Evolutionary conservation across 768 basidiomycete species (phyloP).

Genomic region (Arthromyces matolae): DNA sequence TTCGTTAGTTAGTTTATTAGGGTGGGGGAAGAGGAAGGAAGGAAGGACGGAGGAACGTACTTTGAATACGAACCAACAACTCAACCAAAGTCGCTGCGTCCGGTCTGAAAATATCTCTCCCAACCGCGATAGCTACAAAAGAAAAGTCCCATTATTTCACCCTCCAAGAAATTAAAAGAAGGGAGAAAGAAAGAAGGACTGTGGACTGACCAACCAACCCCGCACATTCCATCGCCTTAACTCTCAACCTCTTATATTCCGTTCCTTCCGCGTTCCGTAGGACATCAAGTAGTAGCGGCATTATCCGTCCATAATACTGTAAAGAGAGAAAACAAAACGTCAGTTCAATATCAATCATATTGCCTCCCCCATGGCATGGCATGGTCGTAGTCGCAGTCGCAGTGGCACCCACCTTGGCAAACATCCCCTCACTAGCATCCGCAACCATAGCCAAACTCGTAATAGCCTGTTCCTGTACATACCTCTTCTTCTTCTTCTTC

Average conservation of each 20-base stretch:
- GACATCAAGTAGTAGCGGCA: slow-evolving; percentile 77
- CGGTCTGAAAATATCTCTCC: slow-evolving; percentile 70
- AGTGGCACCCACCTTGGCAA: slow-evolving; percentile 53
- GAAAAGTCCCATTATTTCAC: too few relatives aligned
- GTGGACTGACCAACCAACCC: slow-evolving; percentile 77
- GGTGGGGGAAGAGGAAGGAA: too few relatives aligned
- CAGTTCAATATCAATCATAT: too few relatives aligned
- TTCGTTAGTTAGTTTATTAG: neutral
- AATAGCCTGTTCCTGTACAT: slow-evolving; percentile 86
- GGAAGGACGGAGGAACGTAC: slow-evolving; percentile 34
- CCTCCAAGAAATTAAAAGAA: too few relatives aligned
- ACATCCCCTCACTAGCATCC: slow-evolving; percentile 75
- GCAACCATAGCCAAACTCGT: slow-evolving; percentile 90
- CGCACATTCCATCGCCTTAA: slow-evolving; percentile 91
- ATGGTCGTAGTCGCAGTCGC: too few relatives aligned
- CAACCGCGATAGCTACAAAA: slow-evolving; percentile 75
- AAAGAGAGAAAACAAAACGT: too few relatives aligned
- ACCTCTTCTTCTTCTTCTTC: slow-evolving; percentile 37
- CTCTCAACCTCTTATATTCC: slow-evolving; percentile 64
- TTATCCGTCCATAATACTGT: slow-evolving; percentile 73
- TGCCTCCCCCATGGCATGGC: too few relatives aligned
- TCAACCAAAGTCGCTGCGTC: slow-evolving; percentile 73
- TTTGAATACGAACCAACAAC: slow-evolving; percentile 73
- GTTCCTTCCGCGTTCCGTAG: slow-evolving; percentile 66
- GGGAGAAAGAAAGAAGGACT: too few relatives aligned